Evolutionary conservation across 768 basidiomycete genomes (phyloP), one percentile per base, ranked within the genome.

Genomic region (Cyathus striatus): DNA sequence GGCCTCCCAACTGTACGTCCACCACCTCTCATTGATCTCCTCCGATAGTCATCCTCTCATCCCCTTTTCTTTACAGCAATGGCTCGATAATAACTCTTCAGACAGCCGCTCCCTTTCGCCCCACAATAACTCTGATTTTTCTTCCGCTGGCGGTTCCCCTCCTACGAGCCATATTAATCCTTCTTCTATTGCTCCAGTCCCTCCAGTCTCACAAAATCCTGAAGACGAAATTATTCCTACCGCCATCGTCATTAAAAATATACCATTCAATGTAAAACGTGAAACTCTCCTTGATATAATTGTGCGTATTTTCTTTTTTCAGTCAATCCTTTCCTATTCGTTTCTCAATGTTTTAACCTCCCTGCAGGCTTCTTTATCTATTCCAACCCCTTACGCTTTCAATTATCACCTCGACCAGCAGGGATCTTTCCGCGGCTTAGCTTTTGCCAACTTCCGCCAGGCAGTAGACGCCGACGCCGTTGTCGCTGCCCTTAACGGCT

Each of bases 221-320:
- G 89, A 91, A 54, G 92, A 96, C 65, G 93, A 96, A 63, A 76
- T 96, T 63, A 98, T 98, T 67, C 95, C 95, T 43, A 98, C 94
- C 7, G 96, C 96, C 42, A 97, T 99, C 58, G 96, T 99, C 60
- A 97, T 99, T 66, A 99, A 99, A 81, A 97, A 97, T 74, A 99
- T 99, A 70, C 95, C 95, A 52, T 99, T 99, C 76, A 93, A 93
- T 57, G 92, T 97, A 52, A 90, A 93, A 69, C 85, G 90, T 59
- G 95, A 98, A 70, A 90, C 90, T 34, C 79, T 99, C 53, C 82
- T 98, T 58, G 86, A 88, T 69, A 92, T 97, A 62, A 98, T 99
- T 62, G 94, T 95, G 45, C 50, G 90, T 79, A 23, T 40, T 50
- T 44, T 74, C 23, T 38, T 40, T 48, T 34, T 38, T 49, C 41